These are phyloP conservation scores for Agaricus sinodeliciosus DNA, from an alignment of 768 basidiomycete genomes.

Conservation along the genomic window DNA sequence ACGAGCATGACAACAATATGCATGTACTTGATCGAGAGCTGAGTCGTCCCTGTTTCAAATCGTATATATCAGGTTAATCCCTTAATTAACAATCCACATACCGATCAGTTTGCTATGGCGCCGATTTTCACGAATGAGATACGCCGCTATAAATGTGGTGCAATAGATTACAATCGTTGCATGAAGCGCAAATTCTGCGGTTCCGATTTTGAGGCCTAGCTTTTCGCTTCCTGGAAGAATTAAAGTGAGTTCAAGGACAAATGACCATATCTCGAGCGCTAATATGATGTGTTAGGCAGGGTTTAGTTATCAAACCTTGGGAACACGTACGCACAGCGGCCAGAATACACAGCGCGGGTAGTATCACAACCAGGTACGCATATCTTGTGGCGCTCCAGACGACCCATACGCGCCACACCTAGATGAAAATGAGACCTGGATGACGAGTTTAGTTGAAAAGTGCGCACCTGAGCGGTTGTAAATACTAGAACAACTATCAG, in stretches of 20 bases:
- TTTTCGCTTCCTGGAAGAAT: no score
- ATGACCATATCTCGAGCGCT: no score
- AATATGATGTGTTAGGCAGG: background rate
- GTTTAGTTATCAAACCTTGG: background rate
- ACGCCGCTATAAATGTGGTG: background rate
- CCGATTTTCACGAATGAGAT: background rate
- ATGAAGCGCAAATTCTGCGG: background rate
- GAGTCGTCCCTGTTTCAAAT: background rate
- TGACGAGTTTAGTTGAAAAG: background rate
- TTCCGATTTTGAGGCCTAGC: background rate
- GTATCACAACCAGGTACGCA: background rate
- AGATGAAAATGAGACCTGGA: background rate
- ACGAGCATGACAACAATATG: background rate
- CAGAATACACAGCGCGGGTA: background rate
- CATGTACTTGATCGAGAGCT: background rate
- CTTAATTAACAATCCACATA: background rate
- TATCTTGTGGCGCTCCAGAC: background rate
- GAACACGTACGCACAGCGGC: background rate
- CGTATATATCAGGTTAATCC: no score
- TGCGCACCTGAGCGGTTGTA: background rate
- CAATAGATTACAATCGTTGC: background rate
- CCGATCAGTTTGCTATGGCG: background rate
- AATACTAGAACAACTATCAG: background rate
- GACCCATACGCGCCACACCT: background rate
- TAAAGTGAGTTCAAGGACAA: no score